phyloP scores from a whole-genome alignment of 345 rosid species.

The Leavenworthia alabamica region DNA sequence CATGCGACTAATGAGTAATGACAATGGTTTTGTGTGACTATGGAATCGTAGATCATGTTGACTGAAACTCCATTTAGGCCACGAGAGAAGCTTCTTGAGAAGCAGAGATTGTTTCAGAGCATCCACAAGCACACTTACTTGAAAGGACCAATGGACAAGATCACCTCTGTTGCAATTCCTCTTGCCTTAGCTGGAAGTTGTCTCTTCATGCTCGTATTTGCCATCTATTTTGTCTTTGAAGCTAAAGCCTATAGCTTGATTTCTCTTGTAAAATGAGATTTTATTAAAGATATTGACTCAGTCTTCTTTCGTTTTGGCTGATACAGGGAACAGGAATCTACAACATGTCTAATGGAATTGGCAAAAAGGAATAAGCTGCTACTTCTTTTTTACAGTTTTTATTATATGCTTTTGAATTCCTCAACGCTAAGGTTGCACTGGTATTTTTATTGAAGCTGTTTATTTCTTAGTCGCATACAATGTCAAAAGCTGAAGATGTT shows the following conservation, averaged over 20 bases:
- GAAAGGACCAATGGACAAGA: conserved; percentile 74
- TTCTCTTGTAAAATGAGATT: background rate
- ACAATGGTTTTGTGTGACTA: background rate
- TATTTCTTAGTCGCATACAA: conserved; percentile 32
- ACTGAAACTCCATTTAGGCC: conserved; percentile 72
- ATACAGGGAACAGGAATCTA: conserved; percentile 81
- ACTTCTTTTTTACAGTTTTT: background rate
- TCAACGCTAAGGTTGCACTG: conserved; percentile 17
- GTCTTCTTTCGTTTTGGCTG: background rate
- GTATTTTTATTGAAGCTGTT: conserved; percentile 11
- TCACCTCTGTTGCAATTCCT: conserved; percentile 92
- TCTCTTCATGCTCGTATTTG: conserved; percentile 31
- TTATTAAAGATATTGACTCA: background rate
- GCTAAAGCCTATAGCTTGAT: background rate
- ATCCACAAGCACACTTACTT: conserved; percentile 72
- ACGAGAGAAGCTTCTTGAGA: conserved; percentile 73
- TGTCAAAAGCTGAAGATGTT: conserved; percentile 19
- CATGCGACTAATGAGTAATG: background rate
- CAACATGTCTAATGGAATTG: conserved; percentile 77
- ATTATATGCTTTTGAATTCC: conserved; percentile 13
- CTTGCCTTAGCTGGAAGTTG: conserved; percentile 53
- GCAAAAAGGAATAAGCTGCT: conserved; percentile 67
- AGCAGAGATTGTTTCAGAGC: conserved; percentile 71
- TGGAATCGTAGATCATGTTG: conserved; percentile 41
- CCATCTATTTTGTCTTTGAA: background rate